These are phyloP conservation scores for Ilex paraguariensis DNA, from an alignment of 305 asterid species.

Conservation along the genomic window DNA sequence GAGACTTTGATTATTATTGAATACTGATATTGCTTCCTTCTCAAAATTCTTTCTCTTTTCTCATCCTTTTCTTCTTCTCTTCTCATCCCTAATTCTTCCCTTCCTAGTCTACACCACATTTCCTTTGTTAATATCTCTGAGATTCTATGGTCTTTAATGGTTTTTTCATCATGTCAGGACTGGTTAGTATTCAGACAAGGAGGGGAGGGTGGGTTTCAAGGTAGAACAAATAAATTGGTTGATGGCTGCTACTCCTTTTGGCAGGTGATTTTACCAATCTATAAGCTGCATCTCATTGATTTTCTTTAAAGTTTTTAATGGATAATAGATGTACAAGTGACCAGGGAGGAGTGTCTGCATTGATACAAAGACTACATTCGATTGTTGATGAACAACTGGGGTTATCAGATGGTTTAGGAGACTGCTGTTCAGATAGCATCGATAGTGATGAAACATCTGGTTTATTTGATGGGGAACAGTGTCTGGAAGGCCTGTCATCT, in stretches of 20 bases:
- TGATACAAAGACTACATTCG: conserved; percentile 54
- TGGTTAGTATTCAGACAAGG: conserved; percentile 95
- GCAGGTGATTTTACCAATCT: conserved; percentile 55
- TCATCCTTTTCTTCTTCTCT: too few species aligned
- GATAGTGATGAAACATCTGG: conserved; percentile 35
- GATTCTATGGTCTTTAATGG: neutral
- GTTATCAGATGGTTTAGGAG: conserved; percentile 25
- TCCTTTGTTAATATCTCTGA: too few species aligned
- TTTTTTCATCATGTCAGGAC: conserved; percentile 43
- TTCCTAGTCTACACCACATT: too few species aligned
- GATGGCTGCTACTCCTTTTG: conserved; percentile 97
- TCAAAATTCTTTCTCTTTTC: too few species aligned
- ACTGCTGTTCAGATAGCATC: conserved; percentile 29
- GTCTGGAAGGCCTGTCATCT: conserved; percentile 32
- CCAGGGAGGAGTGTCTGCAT: conserved; percentile 79
- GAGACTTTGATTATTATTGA: too few species aligned
- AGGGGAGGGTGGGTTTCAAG: conserved; percentile 89
- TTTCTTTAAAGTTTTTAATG: conserved; percentile 1
- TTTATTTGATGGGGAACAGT: conserved; percentile 39
- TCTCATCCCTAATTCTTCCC: too few species aligned
- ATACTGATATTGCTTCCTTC: too few species aligned
- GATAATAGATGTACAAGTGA: conserved; percentile 11
- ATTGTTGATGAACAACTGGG: conserved; percentile 45
- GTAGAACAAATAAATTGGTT: conserved; percentile 87
- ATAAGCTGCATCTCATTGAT: neutral